A percentile compares a stretch with the other conserved stretches of the same genome.
Conservation (phyloP, 2,329 filamentous ascomycete genomes). For the Ascochyta lentis region DNA sequence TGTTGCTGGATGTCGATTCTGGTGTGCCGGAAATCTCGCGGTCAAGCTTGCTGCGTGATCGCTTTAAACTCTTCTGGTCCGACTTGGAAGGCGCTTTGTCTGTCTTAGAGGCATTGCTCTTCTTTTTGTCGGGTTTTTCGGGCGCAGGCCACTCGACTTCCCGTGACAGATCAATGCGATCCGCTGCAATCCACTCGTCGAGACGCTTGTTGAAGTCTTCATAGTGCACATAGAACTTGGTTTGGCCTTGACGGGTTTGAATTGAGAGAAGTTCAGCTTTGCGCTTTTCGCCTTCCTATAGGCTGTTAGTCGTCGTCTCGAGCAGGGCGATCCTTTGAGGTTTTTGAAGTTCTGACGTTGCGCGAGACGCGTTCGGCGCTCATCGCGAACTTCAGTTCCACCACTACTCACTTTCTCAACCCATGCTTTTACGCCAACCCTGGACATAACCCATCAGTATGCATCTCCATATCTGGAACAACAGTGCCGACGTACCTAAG, state of each 20-base stretch:
- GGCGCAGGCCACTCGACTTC: slow-evolving; percentile 97
- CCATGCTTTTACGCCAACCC: slow-evolving; percentile 71
- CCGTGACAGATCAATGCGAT: slow-evolving; percentile 82
- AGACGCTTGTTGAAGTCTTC: slow-evolving; percentile 95
- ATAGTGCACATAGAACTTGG: slow-evolving; percentile 95
- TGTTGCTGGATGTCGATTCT: slow-evolving; percentile 59
- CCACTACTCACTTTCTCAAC: slow-evolving; percentile 68
- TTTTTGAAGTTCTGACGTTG: slow-evolving; percentile 20
- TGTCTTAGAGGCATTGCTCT: slow-evolving; percentile 62
- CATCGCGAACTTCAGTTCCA: slow-evolving; percentile 7
- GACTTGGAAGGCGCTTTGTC: slow-evolving; percentile 52
- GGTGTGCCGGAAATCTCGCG: slow-evolving; percentile 64
- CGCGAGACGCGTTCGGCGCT: slow-evolving; percentile 6
- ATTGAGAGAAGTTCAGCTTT: slow-evolving; percentile 98
- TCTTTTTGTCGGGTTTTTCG: slow-evolving; percentile 87
- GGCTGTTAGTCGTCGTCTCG: slow-evolving; percentile 21
- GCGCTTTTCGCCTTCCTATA: slow-evolving; percentile 77
- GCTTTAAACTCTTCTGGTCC: slow-evolving; percentile 55
- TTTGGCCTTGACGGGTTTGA: slow-evolving; percentile 83
- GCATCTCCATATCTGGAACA: slow-evolving; percentile 35
- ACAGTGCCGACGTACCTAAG: slow-evolving; percentile 66
- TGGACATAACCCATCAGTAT: slow-evolving; percentile 48
- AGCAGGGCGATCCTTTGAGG: neutral
- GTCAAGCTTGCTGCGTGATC: slow-evolving; percentile 54
- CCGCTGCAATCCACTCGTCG: slow-evolving; percentile 85